Evolutionary conservation across 305 asterid species (phyloP), one percentile per base, ranked within the genome.

Genomic region (Rubia peregrina): DNA sequence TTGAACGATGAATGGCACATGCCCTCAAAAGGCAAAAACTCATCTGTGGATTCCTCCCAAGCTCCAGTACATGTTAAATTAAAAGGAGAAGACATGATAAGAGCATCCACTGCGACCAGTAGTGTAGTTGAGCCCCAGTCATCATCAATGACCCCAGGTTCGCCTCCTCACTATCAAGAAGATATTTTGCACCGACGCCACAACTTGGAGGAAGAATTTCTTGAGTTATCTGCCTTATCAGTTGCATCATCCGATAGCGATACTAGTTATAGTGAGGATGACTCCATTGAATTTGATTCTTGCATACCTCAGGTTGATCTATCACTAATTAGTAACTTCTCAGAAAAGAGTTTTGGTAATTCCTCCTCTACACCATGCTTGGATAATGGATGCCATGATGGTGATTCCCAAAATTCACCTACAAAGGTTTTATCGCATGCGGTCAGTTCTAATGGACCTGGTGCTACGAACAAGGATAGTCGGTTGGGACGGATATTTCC

Each of bases 161-260:
- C 99, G 26, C 99, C 99, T 30, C 99, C 99, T 79, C 97, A 91
- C 76, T 94, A 88, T 84, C 83, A 86, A 84, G 94, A 85, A 80
- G 93, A 86, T 77, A 88, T 94, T 76, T 87, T 94, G 78, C 98
- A 87, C 22, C 90, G 96, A 59, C 98, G 97, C 65, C 96, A 85
- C 60, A 84, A 87, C 82, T 71, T 94, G 78, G 95, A 94, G 81
- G 99, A 89, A 85, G 98, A 94, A 71, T 77, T 88, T 79, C 84
- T 91, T 74, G 97, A 89, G 84, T 78, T 89, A 59, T 88, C 89
- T 49, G 90, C 85, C 65, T 77, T 86, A 66, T 88, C 95, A 56
- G 86, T 80, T 74, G 90, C 85, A 71, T 91, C 98, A 68, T 83
- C 97, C 44, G 98, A 91, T 70, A 91, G 96, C 76, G 82, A 86